phyloP scores from a whole-genome alignment of 23 red algal genomes.

The Cyanidiococcus yangmingshanensis region DNA sequence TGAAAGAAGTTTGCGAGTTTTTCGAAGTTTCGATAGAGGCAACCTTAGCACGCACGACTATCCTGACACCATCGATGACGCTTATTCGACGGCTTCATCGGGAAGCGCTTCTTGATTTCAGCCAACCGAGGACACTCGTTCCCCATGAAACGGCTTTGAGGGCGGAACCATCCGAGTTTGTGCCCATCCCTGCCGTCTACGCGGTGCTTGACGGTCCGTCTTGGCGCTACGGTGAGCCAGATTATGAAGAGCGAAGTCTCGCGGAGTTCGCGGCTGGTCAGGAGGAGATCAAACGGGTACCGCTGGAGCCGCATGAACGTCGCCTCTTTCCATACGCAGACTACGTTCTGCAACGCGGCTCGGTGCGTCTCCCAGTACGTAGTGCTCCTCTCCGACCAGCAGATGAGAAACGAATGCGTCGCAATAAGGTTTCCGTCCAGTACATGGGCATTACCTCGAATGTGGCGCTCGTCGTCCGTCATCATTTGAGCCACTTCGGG shows the following conservation, averaged over 20 bases:
- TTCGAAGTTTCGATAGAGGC: background rate
- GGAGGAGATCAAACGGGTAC: background rate
- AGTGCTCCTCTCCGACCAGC: background rate
- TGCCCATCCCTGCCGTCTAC: background rate
- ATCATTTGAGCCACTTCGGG: background rate
- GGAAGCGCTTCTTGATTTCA: background rate
- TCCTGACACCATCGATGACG: background rate
- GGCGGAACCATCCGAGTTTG: background rate
- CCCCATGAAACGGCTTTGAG: background rate
- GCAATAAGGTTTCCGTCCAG: background rate
- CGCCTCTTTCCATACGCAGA: background rate
- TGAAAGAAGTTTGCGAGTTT: background rate
- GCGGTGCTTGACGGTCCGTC: background rate
- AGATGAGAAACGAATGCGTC: background rate
- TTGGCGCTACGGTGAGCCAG: background rate
- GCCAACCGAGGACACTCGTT: background rate
- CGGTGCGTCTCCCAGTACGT: background rate
- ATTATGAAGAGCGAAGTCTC: background rate
- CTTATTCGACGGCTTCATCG: background rate
- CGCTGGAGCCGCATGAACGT: background rate
- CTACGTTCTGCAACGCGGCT: background rate
- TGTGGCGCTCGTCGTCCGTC: conserved; percentile 3
- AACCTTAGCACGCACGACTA: background rate
- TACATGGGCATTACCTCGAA: background rate
- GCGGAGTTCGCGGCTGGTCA: background rate